Conservation (phyloP, 2,329 filamentous ascomycete genomes). For the Aspergillus fijiensis region DNA sequence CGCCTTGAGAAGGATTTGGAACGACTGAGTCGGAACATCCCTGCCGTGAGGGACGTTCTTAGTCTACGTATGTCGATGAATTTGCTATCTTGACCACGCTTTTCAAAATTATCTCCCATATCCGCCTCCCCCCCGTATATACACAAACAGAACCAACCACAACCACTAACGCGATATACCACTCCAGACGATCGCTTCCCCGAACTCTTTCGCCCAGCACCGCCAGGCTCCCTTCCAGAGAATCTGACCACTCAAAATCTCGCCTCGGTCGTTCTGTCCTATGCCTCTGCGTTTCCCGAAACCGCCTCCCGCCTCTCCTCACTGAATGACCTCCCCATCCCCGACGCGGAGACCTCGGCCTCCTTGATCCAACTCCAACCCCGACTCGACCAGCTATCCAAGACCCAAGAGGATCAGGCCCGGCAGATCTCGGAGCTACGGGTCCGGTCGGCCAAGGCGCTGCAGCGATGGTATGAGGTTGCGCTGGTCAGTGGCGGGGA, state of each 20-base stretch:
- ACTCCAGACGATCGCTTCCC: constrained; percentile 41
- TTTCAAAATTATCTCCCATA: not conserved
- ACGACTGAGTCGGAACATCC: constrained; percentile 38
- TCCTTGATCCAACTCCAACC: constrained; percentile 45
- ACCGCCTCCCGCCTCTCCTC: constrained; percentile 50
- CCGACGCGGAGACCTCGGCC: constrained; percentile 43
- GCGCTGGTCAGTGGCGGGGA: constrained; percentile 67
- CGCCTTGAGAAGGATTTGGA: constrained; percentile 40
- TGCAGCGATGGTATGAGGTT: constrained; percentile 72
- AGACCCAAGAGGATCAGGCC: constrained; percentile 41
- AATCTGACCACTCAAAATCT: constrained; percentile 39
- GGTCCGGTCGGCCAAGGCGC: constrained; percentile 46
- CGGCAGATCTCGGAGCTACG: constrained; percentile 43
- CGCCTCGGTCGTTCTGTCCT: constrained; percentile 45
- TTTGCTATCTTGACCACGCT: not conserved
- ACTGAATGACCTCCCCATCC: constrained; percentile 48
- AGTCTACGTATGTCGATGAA: constrained; percentile 38
- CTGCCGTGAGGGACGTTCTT: constrained; percentile 44
- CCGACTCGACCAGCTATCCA: constrained; percentile 38
- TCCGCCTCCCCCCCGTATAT: not conserved
- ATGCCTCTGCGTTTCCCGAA: constrained; percentile 48
- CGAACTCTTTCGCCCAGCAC: constrained; percentile 41
- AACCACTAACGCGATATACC: constrained; percentile 7
- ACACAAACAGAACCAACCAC: not conserved
- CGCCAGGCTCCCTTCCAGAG: constrained; percentile 34